These are phyloP conservation scores for Diplodia mutila DNA, from an alignment of 2,329 filamentous ascomycete genomes.

Conservation along the genomic window DNA sequence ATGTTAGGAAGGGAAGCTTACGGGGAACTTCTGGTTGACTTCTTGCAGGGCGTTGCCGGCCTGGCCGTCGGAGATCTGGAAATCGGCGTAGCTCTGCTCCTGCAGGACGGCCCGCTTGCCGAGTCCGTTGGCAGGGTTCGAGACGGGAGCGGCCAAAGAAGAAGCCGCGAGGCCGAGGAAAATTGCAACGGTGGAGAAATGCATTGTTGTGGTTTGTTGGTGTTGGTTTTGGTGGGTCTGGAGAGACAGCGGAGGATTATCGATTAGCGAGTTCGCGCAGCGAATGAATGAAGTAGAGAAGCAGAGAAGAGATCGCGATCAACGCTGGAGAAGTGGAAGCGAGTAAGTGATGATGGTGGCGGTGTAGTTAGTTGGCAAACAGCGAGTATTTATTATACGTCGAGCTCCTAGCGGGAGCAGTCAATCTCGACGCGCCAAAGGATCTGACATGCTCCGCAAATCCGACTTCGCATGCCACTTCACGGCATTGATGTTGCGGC, in stretches of 20 bases:
- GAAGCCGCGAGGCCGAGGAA: constrained; percentile 36
- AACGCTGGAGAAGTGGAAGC: neutral
- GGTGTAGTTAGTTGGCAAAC: neutral
- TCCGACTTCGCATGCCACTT: neutral
- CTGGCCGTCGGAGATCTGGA: constrained; percentile 57
- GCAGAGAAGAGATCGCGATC: constrained; percentile 1
- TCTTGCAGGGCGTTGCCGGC: constrained; percentile 59
- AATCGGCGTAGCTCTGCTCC: constrained; percentile 41
- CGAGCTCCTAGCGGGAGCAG: constrained; percentile 1
- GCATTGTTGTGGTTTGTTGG: constrained; percentile 10
- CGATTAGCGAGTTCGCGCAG: constrained; percentile 13
- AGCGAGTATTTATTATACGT: constrained; percentile 5
- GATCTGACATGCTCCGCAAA: neutral
- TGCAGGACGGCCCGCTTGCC: constrained; percentile 27
- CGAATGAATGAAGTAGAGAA: neutral
- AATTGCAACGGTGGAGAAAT: constrained; percentile 32
- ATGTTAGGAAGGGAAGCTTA: constrained; percentile 33
- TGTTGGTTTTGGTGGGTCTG: neutral
- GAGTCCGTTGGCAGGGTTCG: constrained; percentile 8
- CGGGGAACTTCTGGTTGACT: constrained; percentile 59
- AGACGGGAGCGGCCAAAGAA: constrained; percentile 33
- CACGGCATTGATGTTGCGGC: constrained; percentile 22
- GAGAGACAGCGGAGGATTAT: constrained; percentile 13
- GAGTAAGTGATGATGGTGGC: neutral
- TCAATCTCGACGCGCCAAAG: neutral